Evolutionary conservation across 2,329 filamentous ascomycete genomes (phyloP).

Genomic region (Paradendryphiella salina): DNA sequence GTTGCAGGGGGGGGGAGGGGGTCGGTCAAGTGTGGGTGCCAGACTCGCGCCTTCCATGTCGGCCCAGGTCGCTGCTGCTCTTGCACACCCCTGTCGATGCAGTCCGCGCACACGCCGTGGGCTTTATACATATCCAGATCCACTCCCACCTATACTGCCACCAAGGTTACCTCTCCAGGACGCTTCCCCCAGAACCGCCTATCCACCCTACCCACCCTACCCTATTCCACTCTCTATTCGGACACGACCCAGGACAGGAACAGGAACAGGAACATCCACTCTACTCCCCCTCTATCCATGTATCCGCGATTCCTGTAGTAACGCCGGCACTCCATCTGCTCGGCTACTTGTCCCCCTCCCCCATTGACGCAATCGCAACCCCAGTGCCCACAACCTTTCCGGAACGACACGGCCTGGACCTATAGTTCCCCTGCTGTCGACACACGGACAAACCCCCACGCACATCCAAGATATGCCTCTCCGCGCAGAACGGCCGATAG

Average conservation of each 20-base stretch:
- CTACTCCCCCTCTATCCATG: conserved; percentile 19
- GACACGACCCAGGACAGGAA: no score
- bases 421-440: not conserved
- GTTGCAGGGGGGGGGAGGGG: conserved; percentile 18
- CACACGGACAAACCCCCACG: not conserved
- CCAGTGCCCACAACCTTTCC: conserved; percentile 20
- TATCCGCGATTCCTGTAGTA: conserved; percentile 24
- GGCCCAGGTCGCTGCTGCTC: conserved; percentile 22
- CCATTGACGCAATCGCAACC: conserved; percentile 29
- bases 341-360: conserved; percentile 19
- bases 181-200: not conserved
- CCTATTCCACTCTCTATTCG: not conserved
- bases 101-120: conserved; percentile 18
- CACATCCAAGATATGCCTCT: conserved; percentile 69
- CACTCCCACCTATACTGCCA: conserved; percentile 18
- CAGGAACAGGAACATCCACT: not conserved
- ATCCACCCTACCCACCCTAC: not conserved
- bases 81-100: conserved; percentile 14
- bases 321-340: conserved; percentile 27
- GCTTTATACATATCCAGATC: conserved; percentile 29
- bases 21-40: conserved; percentile 18
- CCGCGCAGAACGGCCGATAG: conserved; percentile 78
- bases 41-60: conserved; percentile 25
- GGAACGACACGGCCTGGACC: conserved; percentile 11
- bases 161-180: conserved; percentile 4